phyloP scores from a whole-genome alignment of 2,329 filamentous ascomycete species.

The Aspergillus udagawae region DNA sequence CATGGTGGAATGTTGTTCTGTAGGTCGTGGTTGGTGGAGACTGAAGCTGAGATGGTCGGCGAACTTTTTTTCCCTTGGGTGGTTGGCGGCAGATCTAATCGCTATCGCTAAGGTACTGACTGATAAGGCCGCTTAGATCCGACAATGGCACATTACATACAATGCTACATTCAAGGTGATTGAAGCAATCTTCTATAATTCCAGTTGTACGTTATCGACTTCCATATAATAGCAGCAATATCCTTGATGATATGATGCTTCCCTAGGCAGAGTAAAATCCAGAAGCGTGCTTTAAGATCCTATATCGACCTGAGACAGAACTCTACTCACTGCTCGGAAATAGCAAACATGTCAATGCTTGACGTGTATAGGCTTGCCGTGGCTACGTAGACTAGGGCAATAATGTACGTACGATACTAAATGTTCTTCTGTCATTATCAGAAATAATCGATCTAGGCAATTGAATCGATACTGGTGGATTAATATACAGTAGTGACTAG shows the following conservation, averaged over 20 bases:
- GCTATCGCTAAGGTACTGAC: background rate
- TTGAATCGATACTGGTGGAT: background rate
- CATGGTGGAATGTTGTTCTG: constrained; percentile 49
- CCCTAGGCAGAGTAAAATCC: no score
- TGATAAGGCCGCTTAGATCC: background rate
- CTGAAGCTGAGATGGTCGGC: background rate
- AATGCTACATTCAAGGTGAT: background rate
- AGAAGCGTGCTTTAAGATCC: no score
- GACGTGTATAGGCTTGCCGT: no score
- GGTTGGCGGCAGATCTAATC: constrained; percentile 4
- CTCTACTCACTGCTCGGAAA: no score
- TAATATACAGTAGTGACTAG: background rate
- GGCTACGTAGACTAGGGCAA: no score
- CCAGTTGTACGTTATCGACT: background rate
- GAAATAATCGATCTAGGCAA: background rate
- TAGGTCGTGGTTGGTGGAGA: constrained; percentile 6
- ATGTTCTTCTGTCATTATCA: background rate
- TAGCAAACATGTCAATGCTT: no score
- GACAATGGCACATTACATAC: background rate
- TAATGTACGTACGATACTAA: no score
- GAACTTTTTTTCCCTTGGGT: constrained; percentile 4
- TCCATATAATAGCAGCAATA: no score
- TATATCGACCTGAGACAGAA: no score
- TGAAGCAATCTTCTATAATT: no score
- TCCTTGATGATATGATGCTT: no score